Base-by-base conservation (phyloP, 2,329 filamentous ascomycete species). In the Colletotrichum sp. region DNA sequence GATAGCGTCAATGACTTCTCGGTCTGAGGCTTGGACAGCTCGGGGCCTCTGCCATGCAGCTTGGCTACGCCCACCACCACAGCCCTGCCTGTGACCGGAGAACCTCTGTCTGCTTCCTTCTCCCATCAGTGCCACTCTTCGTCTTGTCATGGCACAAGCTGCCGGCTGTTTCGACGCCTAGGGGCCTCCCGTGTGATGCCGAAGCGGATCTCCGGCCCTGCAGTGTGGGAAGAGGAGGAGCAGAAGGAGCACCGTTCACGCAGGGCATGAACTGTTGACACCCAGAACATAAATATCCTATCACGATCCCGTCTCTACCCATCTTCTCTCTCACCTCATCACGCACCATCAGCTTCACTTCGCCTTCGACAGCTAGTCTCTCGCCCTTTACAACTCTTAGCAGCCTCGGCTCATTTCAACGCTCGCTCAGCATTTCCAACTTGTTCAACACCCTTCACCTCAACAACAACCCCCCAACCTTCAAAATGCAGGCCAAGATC, bases 401-500 rank as follows among this genome's bases (percentile, higher is more conserved):
- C 63, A 75, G 74, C 64, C 48, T 76, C 74, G 74, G 74, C 74
- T 76, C 28, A 6, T 28, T 24, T 10, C 34, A 68, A 68, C 71
- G 52, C 74, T 68, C 74, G 65, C 64, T 74, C 71, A 69, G 67
- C 59, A 66, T 28, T 34, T 69, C 30, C 64, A 64, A 36, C 43
- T n/a, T 18, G 18, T 67, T 6, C 39, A 48, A 48, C 32, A 16
- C 24, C 36, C 55, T 21, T 24, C 39, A 24, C 6, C 36, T 21
- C 71, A 39, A 21, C 60, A 59, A 64, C 64, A 59, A 28, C 59
- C 21, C n/a, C 39, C 26, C 48, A 70, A 39, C 63, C 36, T 34
- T 76, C 78, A 77, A 55, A 55, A 83, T 84, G 83, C 80, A 83
- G 77, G 76, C 80, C 61, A 76, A 76, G 74, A 60, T 69, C 76